phyloP scores from a whole-genome alignment of 495 filamentous ascomycete genomes.

The Rhypophila decipiens region DNA sequence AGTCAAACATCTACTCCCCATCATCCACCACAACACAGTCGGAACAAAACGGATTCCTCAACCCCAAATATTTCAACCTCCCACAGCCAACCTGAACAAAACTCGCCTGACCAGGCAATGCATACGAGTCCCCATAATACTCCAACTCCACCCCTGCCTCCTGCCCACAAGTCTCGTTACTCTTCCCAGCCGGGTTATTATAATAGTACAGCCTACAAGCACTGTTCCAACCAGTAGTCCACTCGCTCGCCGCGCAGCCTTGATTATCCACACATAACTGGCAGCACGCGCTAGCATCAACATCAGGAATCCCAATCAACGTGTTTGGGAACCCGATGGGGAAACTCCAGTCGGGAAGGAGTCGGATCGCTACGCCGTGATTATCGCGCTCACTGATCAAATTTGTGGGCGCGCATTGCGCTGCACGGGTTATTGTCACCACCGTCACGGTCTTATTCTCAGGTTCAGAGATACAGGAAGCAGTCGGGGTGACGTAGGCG shows the following conservation, averaged over 20 bases:
- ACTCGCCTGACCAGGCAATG: conserved; percentile 5
- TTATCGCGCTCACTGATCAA: conserved; percentile 7
- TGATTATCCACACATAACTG: conserved; percentile 11
- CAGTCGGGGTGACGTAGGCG: conserved; percentile 5
- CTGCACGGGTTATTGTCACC: conserved; percentile 6
- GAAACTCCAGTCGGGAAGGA: conserved; percentile 4
- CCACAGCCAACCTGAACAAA: conserved; percentile 9
- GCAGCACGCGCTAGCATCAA: conserved; percentile 11
- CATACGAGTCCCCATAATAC: conserved; percentile 7
- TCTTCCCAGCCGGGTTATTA: background rate
- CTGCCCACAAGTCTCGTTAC: conserved; percentile 7
- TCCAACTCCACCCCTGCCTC: conserved; percentile 2
- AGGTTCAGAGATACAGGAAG: background rate
- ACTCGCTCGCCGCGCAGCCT: conserved; percentile 10
- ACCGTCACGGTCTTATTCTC: background rate
- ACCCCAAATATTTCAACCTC: conserved; percentile 4
- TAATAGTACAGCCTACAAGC: conserved; percentile 9
- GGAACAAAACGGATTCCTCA: conserved; percentile 3
- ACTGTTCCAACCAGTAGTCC: conserved; percentile 3
- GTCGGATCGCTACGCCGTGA: conserved; percentile 5
- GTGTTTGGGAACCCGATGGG: conserved; percentile 6
- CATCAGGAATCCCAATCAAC: conserved; percentile 7
- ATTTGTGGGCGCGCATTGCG: conserved; percentile 9
- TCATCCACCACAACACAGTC: background rate
- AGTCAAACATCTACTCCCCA: background rate